Conservation (phyloP, 768 basidiomycete species). For the Lactifluus rugatus region DNA sequence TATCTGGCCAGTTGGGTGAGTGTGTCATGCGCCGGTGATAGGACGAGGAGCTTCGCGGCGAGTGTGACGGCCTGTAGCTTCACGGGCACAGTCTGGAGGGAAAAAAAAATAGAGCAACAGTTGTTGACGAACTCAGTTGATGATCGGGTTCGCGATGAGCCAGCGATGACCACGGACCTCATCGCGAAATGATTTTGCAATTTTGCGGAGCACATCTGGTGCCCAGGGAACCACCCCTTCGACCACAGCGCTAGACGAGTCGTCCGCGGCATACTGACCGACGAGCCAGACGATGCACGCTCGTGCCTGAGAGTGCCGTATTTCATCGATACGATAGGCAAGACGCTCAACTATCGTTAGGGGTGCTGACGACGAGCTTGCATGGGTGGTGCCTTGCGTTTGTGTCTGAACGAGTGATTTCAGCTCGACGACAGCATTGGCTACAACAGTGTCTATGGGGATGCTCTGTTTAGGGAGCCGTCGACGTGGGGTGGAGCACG, state of each 20-base stretch:
- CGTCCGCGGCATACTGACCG: conserved; percentile 70
- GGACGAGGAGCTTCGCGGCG: conserved; percentile 73
- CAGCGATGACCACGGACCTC: conserved; percentile 42
- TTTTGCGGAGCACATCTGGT: conserved; percentile 80
- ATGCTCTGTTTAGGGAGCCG: not conserved
- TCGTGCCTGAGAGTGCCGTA: conserved; percentile 68
- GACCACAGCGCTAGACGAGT: conserved; percentile 28
- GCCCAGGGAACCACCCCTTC: conserved; percentile 69
- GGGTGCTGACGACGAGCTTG: conserved; percentile 27
- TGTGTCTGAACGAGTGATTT: conserved; percentile 75
- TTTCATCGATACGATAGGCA: conserved; percentile 67
- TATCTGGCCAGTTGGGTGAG: conserved; percentile 54
- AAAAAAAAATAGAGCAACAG: not conserved
- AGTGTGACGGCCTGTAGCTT: conserved; percentile 81
- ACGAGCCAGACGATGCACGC: conserved; percentile 91
- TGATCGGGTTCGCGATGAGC: not conserved
- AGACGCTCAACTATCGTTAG: conserved; percentile 69
- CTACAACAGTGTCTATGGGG: conserved; percentile 61
- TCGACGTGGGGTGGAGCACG: not conserved
- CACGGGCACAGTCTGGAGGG: conserved; percentile 46
- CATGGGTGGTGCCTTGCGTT: conserved; percentile 30
- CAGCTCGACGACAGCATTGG: conserved; percentile 73
- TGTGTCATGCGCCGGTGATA: conserved; percentile 45
- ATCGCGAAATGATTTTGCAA: conserved; percentile 56
- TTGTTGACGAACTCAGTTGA: not conserved